These are phyloP conservation scores for Fusarium sp. DNA, from an alignment of 2,329 filamentous ascomycete species.

Conservation along the genomic window DNA sequence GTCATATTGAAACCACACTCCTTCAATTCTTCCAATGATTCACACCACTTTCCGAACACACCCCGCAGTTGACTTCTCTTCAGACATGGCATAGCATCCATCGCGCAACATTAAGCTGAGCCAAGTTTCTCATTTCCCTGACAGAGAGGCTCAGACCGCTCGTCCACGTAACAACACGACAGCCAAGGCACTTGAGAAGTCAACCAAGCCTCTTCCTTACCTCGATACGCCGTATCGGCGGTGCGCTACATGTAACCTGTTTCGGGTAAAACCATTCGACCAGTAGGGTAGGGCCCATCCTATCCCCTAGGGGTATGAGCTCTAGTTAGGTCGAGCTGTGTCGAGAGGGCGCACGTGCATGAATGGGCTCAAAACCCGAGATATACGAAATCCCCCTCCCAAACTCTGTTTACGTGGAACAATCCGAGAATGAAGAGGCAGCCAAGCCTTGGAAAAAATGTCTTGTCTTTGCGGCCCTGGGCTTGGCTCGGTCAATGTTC, in stretches of 20 bases:
- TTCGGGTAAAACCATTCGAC: constrained; percentile 6
- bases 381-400: constrained; percentile 44
- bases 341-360: constrained; percentile 21
- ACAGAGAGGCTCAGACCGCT: constrained; percentile 31
- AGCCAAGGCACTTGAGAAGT: constrained; percentile 6
- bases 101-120: not conserved
- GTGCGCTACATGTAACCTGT: constrained; percentile 1
- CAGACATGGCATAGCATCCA: constrained; percentile 9
- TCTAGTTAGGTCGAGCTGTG: constrained; percentile 13
- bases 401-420: constrained; percentile 18
- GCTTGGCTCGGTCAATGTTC: constrained; percentile 8
- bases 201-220: constrained; percentile 6
- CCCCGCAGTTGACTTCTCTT: not conserved
- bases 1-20: not conserved
- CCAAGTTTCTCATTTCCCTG: constrained; percentile 23
- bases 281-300: not conserved
- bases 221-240: constrained; percentile 16
- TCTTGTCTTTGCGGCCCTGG: constrained; percentile 3
- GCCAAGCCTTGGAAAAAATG: constrained; percentile 14
- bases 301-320: not conserved
- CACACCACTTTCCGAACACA: constrained; percentile 4
- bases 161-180: constrained; percentile 26
- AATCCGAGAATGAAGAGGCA: constrained; percentile 1
- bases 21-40: constrained; percentile 8
- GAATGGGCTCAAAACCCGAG: constrained; percentile 32